These are phyloP conservation scores for Pythium chondricola DNA, from an alignment of 352 stramenopile genomes.

Conservation along the genomic window DNA sequence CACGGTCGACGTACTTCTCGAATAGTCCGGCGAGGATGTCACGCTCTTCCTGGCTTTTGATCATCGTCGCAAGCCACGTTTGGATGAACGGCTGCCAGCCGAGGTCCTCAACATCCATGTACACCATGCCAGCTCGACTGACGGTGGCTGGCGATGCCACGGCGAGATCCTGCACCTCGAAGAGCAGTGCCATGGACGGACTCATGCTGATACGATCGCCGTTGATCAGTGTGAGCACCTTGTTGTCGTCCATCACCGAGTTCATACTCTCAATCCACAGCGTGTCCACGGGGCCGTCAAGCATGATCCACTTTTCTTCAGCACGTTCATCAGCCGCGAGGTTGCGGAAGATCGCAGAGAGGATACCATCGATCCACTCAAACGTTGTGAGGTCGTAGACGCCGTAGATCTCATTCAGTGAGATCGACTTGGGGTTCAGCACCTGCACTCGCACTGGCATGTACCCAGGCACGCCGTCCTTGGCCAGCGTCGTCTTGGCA, in stretches of 20 bases:
- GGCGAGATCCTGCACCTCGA: conserved; percentile 93
- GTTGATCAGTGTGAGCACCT: conserved; percentile 83
- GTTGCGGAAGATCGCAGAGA: conserved; percentile 77
- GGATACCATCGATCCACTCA: conserved; percentile 83
- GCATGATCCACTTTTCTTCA: conserved; percentile 87
- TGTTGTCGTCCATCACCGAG: conserved; percentile 88
- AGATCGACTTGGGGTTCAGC: conserved; percentile 88
- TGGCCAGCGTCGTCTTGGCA: conserved; percentile 71
- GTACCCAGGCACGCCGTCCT: conserved; percentile 64
- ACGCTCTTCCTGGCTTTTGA: conserved; percentile 52
- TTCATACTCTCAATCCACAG: conserved; percentile 91
- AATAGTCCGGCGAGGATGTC: conserved; percentile 62
- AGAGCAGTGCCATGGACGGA: conserved; percentile 86
- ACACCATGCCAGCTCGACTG: conserved; percentile 91
- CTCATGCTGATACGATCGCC: conserved; percentile 85
- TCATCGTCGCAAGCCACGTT: conserved; percentile 66
- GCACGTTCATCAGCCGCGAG: conserved; percentile 65
- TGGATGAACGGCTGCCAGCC: conserved; percentile 75
- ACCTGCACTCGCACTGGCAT: conserved; percentile 83
- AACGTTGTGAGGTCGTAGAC: conserved; percentile 85
- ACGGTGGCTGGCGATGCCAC: conserved; percentile 93
- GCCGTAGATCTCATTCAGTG: conserved; percentile 87
- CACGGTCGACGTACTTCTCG: conserved; percentile 79
- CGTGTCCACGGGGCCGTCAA: conserved; percentile 82
- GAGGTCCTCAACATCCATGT: conserved; percentile 87